Percentiles rank a stretch among this genome's conserved stretches.
Conservation (phyloP, 306 rosid species). For the Cucumis hystrix region DNA sequence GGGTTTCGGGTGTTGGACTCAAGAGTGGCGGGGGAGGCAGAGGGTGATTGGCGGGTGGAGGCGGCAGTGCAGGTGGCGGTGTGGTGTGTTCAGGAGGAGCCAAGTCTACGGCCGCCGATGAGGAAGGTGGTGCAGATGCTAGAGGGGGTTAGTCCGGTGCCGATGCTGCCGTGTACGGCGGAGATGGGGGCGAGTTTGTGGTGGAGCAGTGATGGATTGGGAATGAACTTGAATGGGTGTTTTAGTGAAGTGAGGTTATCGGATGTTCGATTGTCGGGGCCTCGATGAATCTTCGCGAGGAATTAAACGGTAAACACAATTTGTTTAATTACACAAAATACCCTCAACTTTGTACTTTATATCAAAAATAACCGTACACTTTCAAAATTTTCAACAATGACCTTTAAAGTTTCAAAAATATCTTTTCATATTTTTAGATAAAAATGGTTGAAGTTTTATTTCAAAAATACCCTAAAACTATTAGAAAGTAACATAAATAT, state of each 20-base stretch:
- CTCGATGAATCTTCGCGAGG: not conserved
- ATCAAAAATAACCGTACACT: no score
- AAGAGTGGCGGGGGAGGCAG: conserved; percentile 24
- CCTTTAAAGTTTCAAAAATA: no score
- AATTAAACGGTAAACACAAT: no score
- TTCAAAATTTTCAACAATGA: no score
- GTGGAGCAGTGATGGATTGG: conserved; percentile 18
- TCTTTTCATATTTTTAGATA: no score
- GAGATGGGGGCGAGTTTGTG: conserved; percentile 7
- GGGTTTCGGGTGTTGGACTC: conserved; percentile 31
- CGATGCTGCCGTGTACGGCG: conserved; percentile 3
- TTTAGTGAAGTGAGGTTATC: conserved; percentile 14
- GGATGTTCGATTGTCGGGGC: conserved; percentile 20
- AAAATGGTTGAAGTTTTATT: no score
- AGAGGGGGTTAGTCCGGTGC: conserved; percentile 15
- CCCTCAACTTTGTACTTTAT: no score
- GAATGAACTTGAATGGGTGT: not conserved
- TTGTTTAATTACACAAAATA: no score
- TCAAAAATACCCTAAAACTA: no score
- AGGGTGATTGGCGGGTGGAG: conserved; percentile 20
- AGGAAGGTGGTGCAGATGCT: conserved; percentile 30
- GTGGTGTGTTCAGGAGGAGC: conserved; percentile 29
- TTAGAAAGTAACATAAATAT: no score
- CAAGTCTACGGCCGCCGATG: conserved; percentile 28
- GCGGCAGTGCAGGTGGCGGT: conserved; percentile 16